These are phyloP conservation scores for Cutaneotrichosporon sp. DNA, from an alignment of 1,284 basidiomycete species.

Conservation along the genomic window DNA sequence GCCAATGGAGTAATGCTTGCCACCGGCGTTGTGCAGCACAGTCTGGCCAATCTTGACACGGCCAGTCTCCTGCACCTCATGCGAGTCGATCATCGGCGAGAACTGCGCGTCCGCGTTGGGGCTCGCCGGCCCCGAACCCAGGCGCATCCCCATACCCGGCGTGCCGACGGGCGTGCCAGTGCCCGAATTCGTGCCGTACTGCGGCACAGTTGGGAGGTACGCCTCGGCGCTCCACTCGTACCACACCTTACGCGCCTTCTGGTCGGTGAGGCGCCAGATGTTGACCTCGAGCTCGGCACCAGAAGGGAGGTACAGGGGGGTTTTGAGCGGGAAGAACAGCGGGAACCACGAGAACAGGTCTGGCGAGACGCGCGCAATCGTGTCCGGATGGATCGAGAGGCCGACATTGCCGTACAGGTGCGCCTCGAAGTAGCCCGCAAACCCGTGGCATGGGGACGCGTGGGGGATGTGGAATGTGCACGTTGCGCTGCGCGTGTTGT, in stretches of 20 bases:
- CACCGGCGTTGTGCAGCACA: constrained; percentile 80
- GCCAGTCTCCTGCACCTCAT: constrained; percentile 16
- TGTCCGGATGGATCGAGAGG: constrained; percentile 89
- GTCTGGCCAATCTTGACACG: constrained; percentile 88
- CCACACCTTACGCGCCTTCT: constrained; percentile 70
- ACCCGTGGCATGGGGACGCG: constrained; percentile 90
- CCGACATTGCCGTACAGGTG: constrained; percentile 83
- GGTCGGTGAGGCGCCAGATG: constrained; percentile 87
- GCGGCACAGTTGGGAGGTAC: constrained; percentile 58
- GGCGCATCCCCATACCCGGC: neutral
- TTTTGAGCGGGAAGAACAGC: constrained; percentile 90
- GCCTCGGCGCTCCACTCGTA: constrained; percentile 98
- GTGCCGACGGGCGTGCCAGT: constrained; percentile 6
- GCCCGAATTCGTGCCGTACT: neutral
- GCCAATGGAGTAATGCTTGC: constrained; percentile 87
- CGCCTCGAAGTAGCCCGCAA: constrained; percentile 97
- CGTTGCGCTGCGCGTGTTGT: constrained; percentile 74
- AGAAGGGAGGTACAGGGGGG: constrained; percentile 87
- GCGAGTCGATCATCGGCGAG: constrained; percentile 15
- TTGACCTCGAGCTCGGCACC: constrained; percentile 88
- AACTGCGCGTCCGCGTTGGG: constrained; percentile 53
- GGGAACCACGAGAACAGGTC: constrained; percentile 99
- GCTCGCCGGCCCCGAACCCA: constrained; percentile 15
- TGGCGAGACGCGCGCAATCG: constrained; percentile 72
- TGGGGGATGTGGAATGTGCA: constrained; percentile 90